Base-by-base conservation (phyloP, 805 yeast genomes). In the Teunomyces gatunensis region DNA sequence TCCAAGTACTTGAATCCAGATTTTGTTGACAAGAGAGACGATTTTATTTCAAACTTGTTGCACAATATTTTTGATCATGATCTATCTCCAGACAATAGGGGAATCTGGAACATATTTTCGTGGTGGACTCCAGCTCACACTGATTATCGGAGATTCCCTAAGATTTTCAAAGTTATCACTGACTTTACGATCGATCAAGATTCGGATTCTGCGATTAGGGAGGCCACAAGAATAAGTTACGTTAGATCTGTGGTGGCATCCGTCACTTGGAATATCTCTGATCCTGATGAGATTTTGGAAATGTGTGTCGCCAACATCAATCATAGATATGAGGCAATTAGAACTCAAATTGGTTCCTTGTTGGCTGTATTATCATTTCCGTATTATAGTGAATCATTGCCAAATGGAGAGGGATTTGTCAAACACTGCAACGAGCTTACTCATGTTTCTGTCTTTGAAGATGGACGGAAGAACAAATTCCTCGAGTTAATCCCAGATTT, bases 31-130 rank as follows among this genome's bases (percentile, higher is more conserved):
- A 52, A 55, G 6, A 68, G 84, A 48, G 87, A 84, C 53, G 57
- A 52, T 0, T 77, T 75, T 45, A 57, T 86, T 18, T 57, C 73
- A 0, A 54, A 50, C 1, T 80, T 79, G 48, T 61, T 87, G 35
- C 55, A 58, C 0, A 53, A 60, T 0, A 74, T 83, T 4, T 71
- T 89, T 29, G 68, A 72, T 5, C 67, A 74, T 29, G 88, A 84
- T 40, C 64, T 92, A 47, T 79, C 88, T 1, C 95, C 89, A 3
- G 94, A 90, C 28, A 85, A 84, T 3, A 65, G 76, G 33, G 78
- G 75, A 15, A 81, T 87, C 35, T 94, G 97, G 97, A 74, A 75
- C 30, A 77, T 89, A 0, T 78, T 88, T 43, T 72, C 85, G 3
- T 84, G 89, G 85, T 85, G 89, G 87, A 58, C 82, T 1, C 86